phyloP scores from a whole-genome alignment of 2,329 filamentous ascomycete species.

The Lecanoromycetidae sp. region DNA sequence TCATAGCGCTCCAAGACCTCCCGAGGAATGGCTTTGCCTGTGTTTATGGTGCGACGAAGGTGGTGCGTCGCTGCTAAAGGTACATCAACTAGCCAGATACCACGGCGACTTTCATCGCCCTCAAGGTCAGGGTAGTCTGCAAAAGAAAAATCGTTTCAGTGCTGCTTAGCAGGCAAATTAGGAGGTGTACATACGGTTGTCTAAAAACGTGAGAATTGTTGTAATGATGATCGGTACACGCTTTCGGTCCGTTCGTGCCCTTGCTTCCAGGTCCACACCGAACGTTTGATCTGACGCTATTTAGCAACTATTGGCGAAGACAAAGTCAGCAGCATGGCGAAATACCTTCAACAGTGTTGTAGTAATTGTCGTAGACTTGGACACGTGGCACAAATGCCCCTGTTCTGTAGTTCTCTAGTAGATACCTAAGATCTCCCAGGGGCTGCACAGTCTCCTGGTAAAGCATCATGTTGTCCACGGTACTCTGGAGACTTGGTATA shows the following conservation, averaged over 20 bases:
- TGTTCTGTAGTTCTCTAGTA: slow-evolving; percentile 93
- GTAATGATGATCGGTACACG: slow-evolving; percentile 88
- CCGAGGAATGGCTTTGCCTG: slow-evolving; percentile 64
- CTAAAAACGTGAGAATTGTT: slow-evolving; percentile 83
- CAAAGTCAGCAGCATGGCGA: background rate
- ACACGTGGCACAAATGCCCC: slow-evolving; percentile 85
- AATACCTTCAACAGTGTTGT: slow-evolving; percentile 77
- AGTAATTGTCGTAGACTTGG: slow-evolving; percentile 95
- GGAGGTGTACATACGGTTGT: slow-evolving; percentile 50
- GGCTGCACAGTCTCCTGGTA: slow-evolving; percentile 99
- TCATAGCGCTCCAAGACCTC: slow-evolving; percentile 80
- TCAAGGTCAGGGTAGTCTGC: slow-evolving; percentile 84
- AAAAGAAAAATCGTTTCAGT: background rate
- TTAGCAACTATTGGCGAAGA: background rate
- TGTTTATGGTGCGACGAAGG: slow-evolving; percentile 71
- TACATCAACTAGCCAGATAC: slow-evolving; percentile 90
- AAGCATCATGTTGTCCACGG: slow-evolving; percentile 96
- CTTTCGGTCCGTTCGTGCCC: slow-evolving; percentile 87
- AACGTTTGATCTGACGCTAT: slow-evolving; percentile 69
- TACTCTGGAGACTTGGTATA: slow-evolving; percentile 88
- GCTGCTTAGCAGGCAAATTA: background rate
- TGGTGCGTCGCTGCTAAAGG: slow-evolving; percentile 75
- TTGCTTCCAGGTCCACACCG: slow-evolving; percentile 91
- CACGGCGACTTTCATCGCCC: slow-evolving; percentile 82
- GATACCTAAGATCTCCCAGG: slow-evolving; percentile 73